These are phyloP conservation scores for Clonostachys rhizophaga DNA, from an alignment of 2,329 filamentous ascomycete genomes.

Conservation along the genomic window DNA sequence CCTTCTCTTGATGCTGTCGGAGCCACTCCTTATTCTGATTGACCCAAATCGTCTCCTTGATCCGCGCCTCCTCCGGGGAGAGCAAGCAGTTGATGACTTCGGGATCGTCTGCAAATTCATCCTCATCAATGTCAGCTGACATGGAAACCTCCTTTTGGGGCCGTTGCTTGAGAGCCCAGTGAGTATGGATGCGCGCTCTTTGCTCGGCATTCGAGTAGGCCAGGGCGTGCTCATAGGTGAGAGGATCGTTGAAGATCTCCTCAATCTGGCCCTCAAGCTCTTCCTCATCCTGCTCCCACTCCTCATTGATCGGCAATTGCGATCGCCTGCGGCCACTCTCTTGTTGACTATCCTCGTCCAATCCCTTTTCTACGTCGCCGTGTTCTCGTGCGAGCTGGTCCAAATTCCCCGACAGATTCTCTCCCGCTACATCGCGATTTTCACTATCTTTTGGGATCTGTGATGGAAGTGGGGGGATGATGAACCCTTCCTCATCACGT, in stretches of 20 bases:
- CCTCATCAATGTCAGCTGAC: conserved; percentile 64
- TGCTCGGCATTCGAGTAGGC: conserved; percentile 54
- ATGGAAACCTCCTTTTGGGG: conserved; percentile 46
- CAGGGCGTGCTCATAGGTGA: conserved; percentile 50
- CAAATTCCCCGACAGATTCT: conserved; percentile 16
- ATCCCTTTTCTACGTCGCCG: conserved; percentile 31
- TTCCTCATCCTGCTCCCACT: conserved; percentile 59
- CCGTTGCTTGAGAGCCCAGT: conserved; percentile 43
- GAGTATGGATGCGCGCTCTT: conserved; percentile 47
- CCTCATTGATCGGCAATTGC: conserved; percentile 53
- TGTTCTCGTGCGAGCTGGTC: conserved; percentile 38
- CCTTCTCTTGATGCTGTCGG: conserved; percentile 78
- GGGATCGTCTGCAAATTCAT: conserved; percentile 84
- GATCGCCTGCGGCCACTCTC: conserved; percentile 6
- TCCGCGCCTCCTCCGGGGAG: conserved; percentile 64
- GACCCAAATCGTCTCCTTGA: conserved; percentile 92
- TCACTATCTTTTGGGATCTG: conserved; percentile 24
- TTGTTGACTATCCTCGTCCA: conserved; percentile 6
- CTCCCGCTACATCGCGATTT: conserved; percentile 9
- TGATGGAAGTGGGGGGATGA: conserved; percentile 50
- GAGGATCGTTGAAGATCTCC: conserved; percentile 61
- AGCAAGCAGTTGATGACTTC: conserved; percentile 82
- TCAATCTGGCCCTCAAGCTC: conserved; percentile 67
- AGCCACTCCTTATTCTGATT: conserved; percentile 94
- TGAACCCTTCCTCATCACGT: conserved; percentile 64